Evolutionary conservation across 305 asterid genomes (phyloP).

Genomic region (Fraxinus ornus): DNA sequence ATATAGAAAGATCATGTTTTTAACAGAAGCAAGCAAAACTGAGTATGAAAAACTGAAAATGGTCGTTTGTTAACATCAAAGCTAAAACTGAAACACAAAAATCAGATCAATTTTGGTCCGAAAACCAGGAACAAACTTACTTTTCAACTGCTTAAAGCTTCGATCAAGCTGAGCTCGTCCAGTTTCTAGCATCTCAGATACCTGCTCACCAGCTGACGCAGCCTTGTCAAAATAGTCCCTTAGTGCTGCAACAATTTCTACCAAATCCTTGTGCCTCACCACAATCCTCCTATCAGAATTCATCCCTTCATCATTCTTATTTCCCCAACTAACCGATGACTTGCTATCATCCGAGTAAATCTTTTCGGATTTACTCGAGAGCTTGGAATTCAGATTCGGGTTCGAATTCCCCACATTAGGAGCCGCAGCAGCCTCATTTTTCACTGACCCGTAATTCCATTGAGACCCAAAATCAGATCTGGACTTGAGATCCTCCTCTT

Average conservation of each 20-base stretch:
- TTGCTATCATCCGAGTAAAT: constrained; percentile 46
- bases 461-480: constrained; percentile 59
- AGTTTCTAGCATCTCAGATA: constrained; percentile 88
- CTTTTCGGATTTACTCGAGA: constrained; percentile 52
- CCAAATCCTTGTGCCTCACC: constrained; percentile 83
- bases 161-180: constrained; percentile 87
- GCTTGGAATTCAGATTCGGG: constrained; percentile 27
- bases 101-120: constrained; percentile 1
- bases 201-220: constrained; percentile 83
- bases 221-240: constrained; percentile 86
- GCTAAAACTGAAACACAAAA: neutral
- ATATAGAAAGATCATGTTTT: neutral
- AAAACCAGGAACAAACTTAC: constrained; percentile 41
- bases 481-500: constrained; percentile 48
- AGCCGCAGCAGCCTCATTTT: constrained; percentile 31
- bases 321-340: constrained; percentile 73
- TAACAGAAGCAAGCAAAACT: neutral
- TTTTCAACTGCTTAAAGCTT: constrained; percentile 75
- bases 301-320: constrained; percentile 39
- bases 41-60: neutral
- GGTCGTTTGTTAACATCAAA: neutral
- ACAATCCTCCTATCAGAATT: constrained; percentile 63
- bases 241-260: constrained; percentile 80
- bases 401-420: constrained; percentile 24
- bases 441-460: constrained; percentile 54